A percentile compares a stretch with the other conserved stretches of the same genome.
phyloP scores from a whole-genome alignment of 1,284 basidiomycete genomes.

The Ganoderma leucocontextum region DNA sequence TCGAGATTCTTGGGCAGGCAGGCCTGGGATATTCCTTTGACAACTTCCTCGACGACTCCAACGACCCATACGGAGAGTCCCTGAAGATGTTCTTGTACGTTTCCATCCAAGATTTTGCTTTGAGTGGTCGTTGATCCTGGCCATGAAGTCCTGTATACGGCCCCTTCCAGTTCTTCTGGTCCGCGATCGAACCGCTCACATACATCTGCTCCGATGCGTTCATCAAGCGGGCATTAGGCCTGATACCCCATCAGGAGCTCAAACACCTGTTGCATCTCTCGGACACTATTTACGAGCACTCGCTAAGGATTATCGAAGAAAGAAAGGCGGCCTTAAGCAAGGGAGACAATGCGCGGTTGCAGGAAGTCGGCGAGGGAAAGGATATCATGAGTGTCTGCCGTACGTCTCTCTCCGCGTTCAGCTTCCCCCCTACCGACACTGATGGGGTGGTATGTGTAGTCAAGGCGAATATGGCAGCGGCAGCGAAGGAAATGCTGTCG shows the following conservation, averaged over 20 bases:
- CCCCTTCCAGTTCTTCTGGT: not conserved
- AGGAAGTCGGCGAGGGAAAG: conserved; percentile 46
- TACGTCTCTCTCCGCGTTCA: conserved; percentile 29
- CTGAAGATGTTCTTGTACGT: conserved; percentile 42
- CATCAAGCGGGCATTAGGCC: conserved; percentile 12
- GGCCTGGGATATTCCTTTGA: conserved; percentile 48
- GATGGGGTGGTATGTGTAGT: conserved; percentile 24
- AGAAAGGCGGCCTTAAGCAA: conserved; percentile 44
- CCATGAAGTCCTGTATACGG: not conserved
- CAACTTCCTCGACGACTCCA: conserved; percentile 35
- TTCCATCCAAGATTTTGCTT: not conserved
- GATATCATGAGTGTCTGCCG: conserved; percentile 54
- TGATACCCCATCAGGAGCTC: not conserved
- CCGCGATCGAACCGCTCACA: not conserved
- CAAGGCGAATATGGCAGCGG: conserved; percentile 36
- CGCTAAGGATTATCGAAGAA: conserved; percentile 47
- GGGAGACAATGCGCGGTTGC: conserved; percentile 36
- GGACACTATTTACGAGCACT: conserved; percentile 45
- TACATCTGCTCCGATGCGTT: conserved; percentile 24
- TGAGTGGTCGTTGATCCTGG: not conserved
- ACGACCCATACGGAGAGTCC: conserved; percentile 38
- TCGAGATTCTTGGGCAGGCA: conserved; percentile 47
- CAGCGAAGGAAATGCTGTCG: conserved; percentile 23
- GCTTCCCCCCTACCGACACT: not conserved
- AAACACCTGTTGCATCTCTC: conserved; percentile 34